phyloP scores from a whole-genome alignment of 2,329 filamentous ascomycete species.

The Alternaria rosae region DNA sequence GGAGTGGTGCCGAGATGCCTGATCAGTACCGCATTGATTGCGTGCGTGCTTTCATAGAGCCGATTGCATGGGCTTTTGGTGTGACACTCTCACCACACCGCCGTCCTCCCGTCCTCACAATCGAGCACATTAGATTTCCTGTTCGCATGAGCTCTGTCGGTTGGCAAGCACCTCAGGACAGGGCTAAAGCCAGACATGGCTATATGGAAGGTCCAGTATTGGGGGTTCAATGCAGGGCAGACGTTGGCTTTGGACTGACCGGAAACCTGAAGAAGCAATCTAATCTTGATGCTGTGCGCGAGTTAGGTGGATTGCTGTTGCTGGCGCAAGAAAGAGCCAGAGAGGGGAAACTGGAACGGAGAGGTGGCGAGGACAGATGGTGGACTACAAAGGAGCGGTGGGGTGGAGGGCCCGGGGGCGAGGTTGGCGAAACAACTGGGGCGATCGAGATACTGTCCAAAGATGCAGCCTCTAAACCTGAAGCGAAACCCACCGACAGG shows the following conservation, averaged over 20 bases:
- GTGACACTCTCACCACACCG: conserved; percentile 60
- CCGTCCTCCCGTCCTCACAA: conserved; percentile 56
- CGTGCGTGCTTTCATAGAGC: conserved; percentile 64
- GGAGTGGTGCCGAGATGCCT: conserved; percentile 65
- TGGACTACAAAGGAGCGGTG: conserved; percentile 65
- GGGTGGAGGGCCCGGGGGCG: conserved; percentile 61
- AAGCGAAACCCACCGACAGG: conserved; percentile 45
- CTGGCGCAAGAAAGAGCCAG: conserved; percentile 67
- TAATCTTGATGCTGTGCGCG: conserved; percentile 63
- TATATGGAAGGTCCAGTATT: conserved; percentile 66
- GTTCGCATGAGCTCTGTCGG: conserved; percentile 64
- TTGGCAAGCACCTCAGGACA: conserved; percentile 62
- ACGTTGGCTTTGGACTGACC: conserved; percentile 60
- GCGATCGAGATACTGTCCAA: conserved; percentile 32
- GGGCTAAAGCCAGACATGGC: conserved; percentile 60
- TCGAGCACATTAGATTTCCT: conserved; percentile 62
- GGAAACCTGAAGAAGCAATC: conserved; percentile 41
- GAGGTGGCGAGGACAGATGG: conserved; percentile 65
- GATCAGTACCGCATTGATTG: conserved; percentile 64
- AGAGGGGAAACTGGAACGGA: conserved; percentile 59
- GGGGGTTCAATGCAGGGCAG: conserved; percentile 62
- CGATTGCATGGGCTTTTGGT: conserved; percentile 65
- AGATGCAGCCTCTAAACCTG: conserved; percentile 37
- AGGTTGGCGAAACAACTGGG: conserved; percentile 47
- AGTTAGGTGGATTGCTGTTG: conserved; percentile 64